Evolutionary conservation across 352 stramenopile genomes (phyloP).

Genomic region (Aphanomyces invadans): DNA sequence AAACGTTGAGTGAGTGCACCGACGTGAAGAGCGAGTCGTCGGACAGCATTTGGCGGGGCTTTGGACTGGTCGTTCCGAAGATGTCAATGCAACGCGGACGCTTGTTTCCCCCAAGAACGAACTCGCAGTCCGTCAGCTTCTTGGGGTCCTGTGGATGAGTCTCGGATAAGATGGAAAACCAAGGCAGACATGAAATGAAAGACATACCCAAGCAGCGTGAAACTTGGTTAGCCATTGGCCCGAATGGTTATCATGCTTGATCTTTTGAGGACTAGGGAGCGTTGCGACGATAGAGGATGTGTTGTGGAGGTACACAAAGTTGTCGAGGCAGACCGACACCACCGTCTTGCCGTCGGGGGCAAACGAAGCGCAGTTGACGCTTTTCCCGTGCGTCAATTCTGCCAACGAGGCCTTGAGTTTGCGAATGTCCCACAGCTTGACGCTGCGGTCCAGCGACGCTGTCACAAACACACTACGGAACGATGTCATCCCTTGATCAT

Average conservation of each 20-base stretch:
- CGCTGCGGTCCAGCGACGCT: slow-evolving; percentile 68
- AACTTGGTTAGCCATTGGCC: slow-evolving; percentile 84
- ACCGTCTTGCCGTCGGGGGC: slow-evolving; percentile 58
- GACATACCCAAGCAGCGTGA: slow-evolving; percentile 51
- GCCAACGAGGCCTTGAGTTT: slow-evolving; percentile 44
- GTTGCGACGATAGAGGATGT: slow-evolving; percentile 27
- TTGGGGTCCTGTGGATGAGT: slow-evolving; percentile 45
- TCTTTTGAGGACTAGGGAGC: slow-evolving; percentile 29
- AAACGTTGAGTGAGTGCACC: slow-evolving; percentile 82
- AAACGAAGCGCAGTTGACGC: slow-evolving; percentile 84
- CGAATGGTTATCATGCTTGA: slow-evolving; percentile 82
- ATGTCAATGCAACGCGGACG: slow-evolving; percentile 77
- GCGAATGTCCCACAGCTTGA: slow-evolving; percentile 74
- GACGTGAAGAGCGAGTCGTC: slow-evolving; percentile 59
- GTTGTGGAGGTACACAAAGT: slow-evolving; percentile 56
- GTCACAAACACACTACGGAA: slow-evolving; percentile 56
- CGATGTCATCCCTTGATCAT: too few relatives aligned
- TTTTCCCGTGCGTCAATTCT: slow-evolving; percentile 56
- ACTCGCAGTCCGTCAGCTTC: slow-evolving; percentile 38
- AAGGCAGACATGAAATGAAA: not conserved
- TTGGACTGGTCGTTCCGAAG: slow-evolving; percentile 55
- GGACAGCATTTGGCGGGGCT: slow-evolving; percentile 59
- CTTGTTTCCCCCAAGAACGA: slow-evolving; percentile 76
- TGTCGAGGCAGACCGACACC: slow-evolving; percentile 76
- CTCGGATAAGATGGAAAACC: too few relatives aligned